Conservation (phyloP, 768 basidiomycete species). For the Clitopilus hobsonii region DNA sequence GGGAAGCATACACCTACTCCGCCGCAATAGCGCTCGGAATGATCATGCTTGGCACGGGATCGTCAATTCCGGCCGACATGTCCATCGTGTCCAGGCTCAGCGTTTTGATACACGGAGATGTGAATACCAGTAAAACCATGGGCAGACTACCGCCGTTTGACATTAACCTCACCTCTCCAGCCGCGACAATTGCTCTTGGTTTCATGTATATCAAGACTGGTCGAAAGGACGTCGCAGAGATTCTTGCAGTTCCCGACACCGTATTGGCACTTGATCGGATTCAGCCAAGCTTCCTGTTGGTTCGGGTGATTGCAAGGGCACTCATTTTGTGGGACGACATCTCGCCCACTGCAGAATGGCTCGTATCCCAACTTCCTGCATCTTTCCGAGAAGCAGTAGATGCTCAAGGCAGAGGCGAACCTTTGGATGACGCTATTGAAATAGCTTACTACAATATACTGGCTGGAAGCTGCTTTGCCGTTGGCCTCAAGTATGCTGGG, state of each 20-base stretch:
- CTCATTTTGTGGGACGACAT: conserved; percentile 88
- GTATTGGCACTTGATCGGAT: conserved; percentile 76
- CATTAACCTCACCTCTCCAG: conserved; percentile 86
- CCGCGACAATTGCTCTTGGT: conserved; percentile 85
- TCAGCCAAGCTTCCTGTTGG: conserved; percentile 81
- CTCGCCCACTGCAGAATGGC: conserved; percentile 68
- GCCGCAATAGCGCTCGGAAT: conserved; percentile 91
- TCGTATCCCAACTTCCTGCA: conserved; percentile 62
- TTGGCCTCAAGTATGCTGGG: conserved; percentile 92
- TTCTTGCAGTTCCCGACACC: conserved; percentile 80
- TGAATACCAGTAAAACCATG: conserved; percentile 31
- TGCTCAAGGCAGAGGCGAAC: conserved; percentile 40
- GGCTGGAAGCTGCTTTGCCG: conserved; percentile 86
- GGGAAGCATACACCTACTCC: conserved; percentile 88
- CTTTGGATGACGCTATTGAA: conserved; percentile 69
- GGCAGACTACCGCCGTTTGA: conserved; percentile 53
- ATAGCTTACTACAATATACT: conserved; percentile 90
- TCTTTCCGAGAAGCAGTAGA: conserved; percentile 62
- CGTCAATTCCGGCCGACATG: conserved; percentile 72
- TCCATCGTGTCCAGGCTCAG: conserved; percentile 63
- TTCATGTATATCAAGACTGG: conserved; percentile 90
- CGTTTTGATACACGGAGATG: conserved; percentile 73
- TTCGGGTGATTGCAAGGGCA: conserved; percentile 71
- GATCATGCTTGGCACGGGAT: conserved; percentile 91
- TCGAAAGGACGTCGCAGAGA: conserved; percentile 80